Conservation (phyloP, 805 yeast genomes). For the Metschnikowia orientalis region DNA sequence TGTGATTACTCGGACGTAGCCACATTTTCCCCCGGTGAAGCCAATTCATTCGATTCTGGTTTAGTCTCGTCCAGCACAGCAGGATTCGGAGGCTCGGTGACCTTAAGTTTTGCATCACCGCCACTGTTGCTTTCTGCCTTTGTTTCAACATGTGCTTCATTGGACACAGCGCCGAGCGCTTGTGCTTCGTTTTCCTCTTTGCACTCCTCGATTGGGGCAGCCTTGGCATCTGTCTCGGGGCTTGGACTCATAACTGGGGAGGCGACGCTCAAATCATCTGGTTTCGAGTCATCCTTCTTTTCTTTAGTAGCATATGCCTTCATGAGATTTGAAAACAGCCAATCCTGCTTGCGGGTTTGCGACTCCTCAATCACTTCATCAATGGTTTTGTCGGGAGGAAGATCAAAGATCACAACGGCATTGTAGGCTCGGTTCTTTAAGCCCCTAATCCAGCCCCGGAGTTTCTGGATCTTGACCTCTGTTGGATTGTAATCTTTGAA, state of each 20-base stretch:
- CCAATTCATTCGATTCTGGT: no score
- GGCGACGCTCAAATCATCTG: background rate
- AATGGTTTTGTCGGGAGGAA: constrained; percentile 34
- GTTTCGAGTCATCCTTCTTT: background rate
- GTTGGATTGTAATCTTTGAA: constrained; percentile 41
- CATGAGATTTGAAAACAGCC: constrained; percentile 5
- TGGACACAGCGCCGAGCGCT: constrained; percentile 1
- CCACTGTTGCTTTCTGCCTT: background rate
- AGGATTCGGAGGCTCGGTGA: background rate
- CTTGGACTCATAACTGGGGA: background rate
- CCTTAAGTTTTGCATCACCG: no score
- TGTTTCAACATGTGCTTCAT: background rate
- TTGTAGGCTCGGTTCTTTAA: constrained; percentile 38
- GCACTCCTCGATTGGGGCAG: background rate
- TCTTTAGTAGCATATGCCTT: constrained; percentile 10
- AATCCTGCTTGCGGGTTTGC: constrained; percentile 23
- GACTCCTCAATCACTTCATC: constrained; percentile 40
- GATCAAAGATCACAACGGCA: constrained; percentile 48
- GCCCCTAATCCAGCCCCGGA: constrained; percentile 24
- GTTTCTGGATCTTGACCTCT: constrained; percentile 45
- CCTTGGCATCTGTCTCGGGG: background rate
- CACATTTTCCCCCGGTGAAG: no score
- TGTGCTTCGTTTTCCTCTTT: background rate
- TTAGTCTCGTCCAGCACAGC: no score
- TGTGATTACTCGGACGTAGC: no score